Evolutionary conservation across 192 early-diverging fungal species (phyloP).

Genomic region (Coemansia sp.): DNA sequence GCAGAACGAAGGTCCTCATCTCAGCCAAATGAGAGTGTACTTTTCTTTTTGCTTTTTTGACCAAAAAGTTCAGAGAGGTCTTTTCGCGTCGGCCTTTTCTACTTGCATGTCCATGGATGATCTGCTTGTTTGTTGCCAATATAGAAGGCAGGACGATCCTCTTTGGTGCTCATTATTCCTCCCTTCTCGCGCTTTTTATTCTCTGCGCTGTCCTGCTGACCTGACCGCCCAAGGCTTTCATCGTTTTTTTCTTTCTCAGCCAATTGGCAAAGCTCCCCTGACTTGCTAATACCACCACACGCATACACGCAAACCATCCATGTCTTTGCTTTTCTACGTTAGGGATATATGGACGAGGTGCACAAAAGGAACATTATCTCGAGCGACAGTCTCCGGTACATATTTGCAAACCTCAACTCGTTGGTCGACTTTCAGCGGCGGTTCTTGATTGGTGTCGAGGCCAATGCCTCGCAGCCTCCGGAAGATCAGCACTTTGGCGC

Average conservation of each 20-base stretch:
- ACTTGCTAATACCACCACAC: neutral
- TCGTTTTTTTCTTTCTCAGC: neutral
- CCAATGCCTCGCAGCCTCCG: slow-evolving; percentile 65
- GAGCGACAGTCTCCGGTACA: slow-evolving; percentile 75
- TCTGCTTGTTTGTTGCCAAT: slow-evolving; percentile 7
- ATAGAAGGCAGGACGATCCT: slow-evolving; percentile 7
- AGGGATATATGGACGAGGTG: slow-evolving; percentile 75
- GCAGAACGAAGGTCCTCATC: neutral
- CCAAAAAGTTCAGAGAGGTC: neutral
- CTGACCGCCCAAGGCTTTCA: neutral
- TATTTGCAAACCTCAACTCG: slow-evolving; percentile 93
- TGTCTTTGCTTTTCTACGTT: slow-evolving; percentile 6
- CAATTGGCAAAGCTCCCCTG: neutral
- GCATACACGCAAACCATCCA: neutral
- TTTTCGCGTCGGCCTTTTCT: neutral
- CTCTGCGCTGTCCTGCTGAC: neutral
- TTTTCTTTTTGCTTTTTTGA: neutral
- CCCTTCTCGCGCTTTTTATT: neutral
- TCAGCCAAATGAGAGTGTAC: neutral
- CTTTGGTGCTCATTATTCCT: neutral
- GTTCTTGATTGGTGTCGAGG: slow-evolving; percentile 90
- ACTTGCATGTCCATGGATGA: neutral
- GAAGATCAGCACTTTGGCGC: slow-evolving; percentile 88
- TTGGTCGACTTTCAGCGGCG: slow-evolving; percentile 96
- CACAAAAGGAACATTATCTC: slow-evolving; percentile 71